Evolutionary conservation across 2,329 filamentous ascomycete species (phyloP), one percentile per base, ranked within the genome.

Genomic region (Phoma sp.): DNA sequence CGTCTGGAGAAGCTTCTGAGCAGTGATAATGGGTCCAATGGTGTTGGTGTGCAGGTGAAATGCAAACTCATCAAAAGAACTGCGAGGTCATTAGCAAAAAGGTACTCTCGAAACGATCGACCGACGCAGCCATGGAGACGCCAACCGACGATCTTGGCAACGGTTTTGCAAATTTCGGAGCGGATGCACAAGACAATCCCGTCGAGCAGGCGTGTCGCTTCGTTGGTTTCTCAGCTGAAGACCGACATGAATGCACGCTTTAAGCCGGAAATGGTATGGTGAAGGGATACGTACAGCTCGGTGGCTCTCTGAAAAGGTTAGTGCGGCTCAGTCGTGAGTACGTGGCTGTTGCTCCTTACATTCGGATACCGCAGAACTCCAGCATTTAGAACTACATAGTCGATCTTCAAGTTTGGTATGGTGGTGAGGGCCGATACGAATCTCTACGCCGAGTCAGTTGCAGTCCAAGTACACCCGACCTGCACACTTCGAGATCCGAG

Each of bases 21-120:
- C 83, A 33, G 78, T 77, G 53, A 85, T 79, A 55, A 85, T 81
- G n/a, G 83, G 83, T 0, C 83, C 83, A 50, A 86, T 82, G 13
- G 82, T 82, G 66, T 85, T 85, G 36, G 82, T 84, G 48, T 82
- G 77, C 4, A 85, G 74, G 60, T 85, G 83, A 55, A 81, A 78
- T 9, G 80, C 76, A 56, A 85, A 84, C 38, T 80, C 75, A 29
- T 78, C 71, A 65, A 82, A 84, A 6, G 81, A 80, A 46, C 81
- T 83, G 52, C 25, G 33, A 6, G 3, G 24, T 7, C 4, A 38
- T 64, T 18, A 65, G 58, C 27, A 18, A 18, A 18, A 18, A 18
- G 18, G 18, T 18, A 42, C 27, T 7, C 5, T 4, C 9, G 9
- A 5, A 2, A 32, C 25, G 27, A 2, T 30, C 25, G 11, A 42